Base-by-base conservation (phyloP, 2,329 filamentous ascomycete genomes). In the Eutypa lata region DNA sequence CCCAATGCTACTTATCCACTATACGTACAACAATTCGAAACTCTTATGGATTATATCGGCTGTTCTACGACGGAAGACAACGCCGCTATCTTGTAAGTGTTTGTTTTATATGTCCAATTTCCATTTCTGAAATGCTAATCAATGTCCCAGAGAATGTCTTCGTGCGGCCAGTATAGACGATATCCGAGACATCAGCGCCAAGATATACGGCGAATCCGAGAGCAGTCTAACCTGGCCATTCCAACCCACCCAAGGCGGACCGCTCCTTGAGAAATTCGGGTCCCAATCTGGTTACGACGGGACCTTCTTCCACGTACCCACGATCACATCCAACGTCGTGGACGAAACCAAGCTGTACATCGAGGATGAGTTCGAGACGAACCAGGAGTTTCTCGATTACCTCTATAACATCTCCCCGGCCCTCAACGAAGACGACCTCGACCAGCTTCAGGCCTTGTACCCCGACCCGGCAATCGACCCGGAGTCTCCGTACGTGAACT, bases 221-320 rank as follows among this genome's bases (percentile, higher is more conserved):
- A 68, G 69, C 16, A 68, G 68, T 37, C 62, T 75, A 24, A 78
- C 73, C 0, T 79, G 76, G 76, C 76, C 76, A 0, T 79, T 75
- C 62, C 76, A 79, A 48, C 76, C 76, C 1, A 71, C 72, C 0
- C 73, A 75, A 0, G 74, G 74, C 0, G 76, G 75, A 0, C 72
- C 72, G 0, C 52, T 78, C 0, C 65, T 79, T 3, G 76, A 79
- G 57, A 77, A 76, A 50, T 67, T 71, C 5, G 76, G 76, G 18
- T 78, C 76, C 0, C 69, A 59, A 54, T 72, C 61, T 54, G 71
- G 61, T 45, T 65, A 66, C n/a, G 69, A 73, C 7, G 68, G 62
- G 3, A 70, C 66, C 1, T 73, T 73, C 53, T 68, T 67, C 53
- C 65, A 66, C 18, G 62, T 73, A 0, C 71, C 70, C 1, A 63